Conservation (phyloP, 148 eudicot species). For the Rhododendron kiyosumense region DNA sequence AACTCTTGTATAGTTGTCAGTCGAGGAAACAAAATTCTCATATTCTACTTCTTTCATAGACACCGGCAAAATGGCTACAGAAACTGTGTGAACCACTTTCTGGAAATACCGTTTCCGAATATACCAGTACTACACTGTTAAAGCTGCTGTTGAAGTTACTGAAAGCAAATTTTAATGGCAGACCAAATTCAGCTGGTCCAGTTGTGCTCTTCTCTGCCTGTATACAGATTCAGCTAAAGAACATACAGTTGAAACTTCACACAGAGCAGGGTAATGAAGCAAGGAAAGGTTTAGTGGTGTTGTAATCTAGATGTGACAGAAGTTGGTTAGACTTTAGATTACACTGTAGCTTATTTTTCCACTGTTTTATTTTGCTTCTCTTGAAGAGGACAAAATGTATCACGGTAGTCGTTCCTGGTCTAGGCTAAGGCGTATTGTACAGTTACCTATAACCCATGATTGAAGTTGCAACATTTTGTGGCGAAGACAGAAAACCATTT, state of each 20-base stretch:
- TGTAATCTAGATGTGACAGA: not conserved
- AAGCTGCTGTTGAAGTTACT: not conserved
- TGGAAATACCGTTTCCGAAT: not conserved
- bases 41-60: not conserved
- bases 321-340: not conserved
- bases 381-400: not conserved
- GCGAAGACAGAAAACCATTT: not conserved
- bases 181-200: not conserved
- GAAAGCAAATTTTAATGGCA: not conserved
- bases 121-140: not conserved
- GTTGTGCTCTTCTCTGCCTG: not conserved
- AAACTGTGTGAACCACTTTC: not conserved
- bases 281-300: not conserved
- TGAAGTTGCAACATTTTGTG: not conserved
- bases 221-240: not conserved
- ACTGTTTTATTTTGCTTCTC: not conserved
- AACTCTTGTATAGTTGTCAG: conserved; percentile 6
- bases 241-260: not conserved
- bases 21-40: not conserved
- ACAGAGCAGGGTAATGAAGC: too few species aligned
- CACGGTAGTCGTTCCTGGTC: not conserved
- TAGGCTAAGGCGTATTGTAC: not conserved
- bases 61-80: not conserved
- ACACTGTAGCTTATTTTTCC: not conserved
- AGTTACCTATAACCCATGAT: not conserved